A percentile compares a stretch with the other conserved stretches of the same genome.
These are phyloP conservation scores for Blastobotrys robertii DNA, from an alignment of 805 yeast species.

Conservation along the genomic window DNA sequence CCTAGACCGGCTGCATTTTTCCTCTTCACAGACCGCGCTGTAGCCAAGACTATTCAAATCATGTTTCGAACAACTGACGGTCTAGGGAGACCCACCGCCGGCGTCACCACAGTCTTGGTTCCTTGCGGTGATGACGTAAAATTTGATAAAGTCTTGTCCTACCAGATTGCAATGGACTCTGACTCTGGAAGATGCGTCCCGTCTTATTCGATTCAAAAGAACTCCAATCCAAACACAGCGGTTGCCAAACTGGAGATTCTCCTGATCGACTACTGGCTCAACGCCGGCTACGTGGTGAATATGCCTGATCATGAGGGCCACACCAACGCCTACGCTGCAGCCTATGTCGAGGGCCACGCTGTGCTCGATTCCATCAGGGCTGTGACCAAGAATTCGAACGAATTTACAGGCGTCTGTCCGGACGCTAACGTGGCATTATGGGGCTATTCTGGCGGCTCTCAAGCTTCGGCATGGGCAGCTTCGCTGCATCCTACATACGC, in stretches of 20 bases:
- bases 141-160: conserved; percentile 14
- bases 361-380: conserved; percentile 24
- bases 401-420: conserved; percentile 11
- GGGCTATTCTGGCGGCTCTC: conserved; percentile 22
- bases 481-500: conserved; percentile 20
- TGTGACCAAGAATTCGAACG: conserved; percentile 14
- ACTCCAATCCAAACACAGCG: conserved; percentile 5
- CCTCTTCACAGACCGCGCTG: too few relatives aligned
- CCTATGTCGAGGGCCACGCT: conserved; percentile 17
- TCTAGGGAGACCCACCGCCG: conserved; percentile 19
- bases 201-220: conserved; percentile 14
- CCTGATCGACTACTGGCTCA: conserved; percentile 8
- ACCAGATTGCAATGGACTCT: conserved; percentile 22
- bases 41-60: too few relatives aligned
- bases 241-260: too few relatives aligned
- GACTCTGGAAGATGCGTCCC: conserved; percentile 20
- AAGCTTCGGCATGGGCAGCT: conserved; percentile 20
- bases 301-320: conserved; percentile 15
- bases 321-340: conserved; percentile 11
- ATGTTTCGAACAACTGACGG: conserved; percentile 13
- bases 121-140: conserved; percentile 13
- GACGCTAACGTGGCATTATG: conserved; percentile 14
- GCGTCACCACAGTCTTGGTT: conserved; percentile 21
- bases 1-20: too few relatives aligned
- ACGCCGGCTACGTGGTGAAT: conserved; percentile 12